Evolutionary conservation across 441 rosid genomes (phyloP).

Genomic region (Macaranga tanarius): DNA sequence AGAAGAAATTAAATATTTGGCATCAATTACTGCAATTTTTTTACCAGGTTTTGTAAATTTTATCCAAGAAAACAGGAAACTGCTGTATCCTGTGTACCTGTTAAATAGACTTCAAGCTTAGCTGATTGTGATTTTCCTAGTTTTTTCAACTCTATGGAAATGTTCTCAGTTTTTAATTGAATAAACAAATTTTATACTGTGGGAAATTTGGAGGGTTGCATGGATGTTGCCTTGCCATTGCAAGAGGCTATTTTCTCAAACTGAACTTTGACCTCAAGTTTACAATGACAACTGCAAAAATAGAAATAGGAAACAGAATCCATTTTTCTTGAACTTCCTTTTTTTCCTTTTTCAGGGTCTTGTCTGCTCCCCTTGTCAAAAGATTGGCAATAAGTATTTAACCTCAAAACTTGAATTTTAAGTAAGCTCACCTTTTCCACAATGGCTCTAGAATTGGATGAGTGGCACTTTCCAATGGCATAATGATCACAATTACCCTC

Average conservation of each 20-base stretch:
- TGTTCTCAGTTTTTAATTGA: neutral
- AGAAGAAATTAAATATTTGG: slow-evolving; percentile 5
- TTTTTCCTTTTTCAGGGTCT: neutral
- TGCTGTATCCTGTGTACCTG: neutral
- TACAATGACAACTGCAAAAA: neutral
- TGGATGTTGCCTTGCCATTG: neutral
- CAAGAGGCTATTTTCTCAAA: neutral
- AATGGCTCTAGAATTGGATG: slow-evolving; percentile 34
- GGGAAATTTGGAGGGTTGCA: neutral
- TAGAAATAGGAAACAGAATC: neutral
- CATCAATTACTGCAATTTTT: neutral
- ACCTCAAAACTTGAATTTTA: neutral
- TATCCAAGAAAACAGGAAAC: neutral
- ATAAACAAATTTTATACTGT: neutral
- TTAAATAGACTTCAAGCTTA: neutral
- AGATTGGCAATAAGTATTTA: neutral
- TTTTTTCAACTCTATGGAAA: neutral
- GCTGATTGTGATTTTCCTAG: neutral
- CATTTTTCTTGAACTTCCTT: neutral
- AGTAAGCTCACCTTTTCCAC: slow-evolving; percentile 40
- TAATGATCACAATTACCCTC: slow-evolving; percentile 45
- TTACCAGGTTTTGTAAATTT: neutral
- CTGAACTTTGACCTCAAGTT: neutral
- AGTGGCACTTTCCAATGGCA: slow-evolving; percentile 40
- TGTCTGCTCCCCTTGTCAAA: neutral